Evolutionary conservation across 2,329 filamentous ascomycete species (phyloP).

Genomic region (Chaetothyriales sp.): DNA sequence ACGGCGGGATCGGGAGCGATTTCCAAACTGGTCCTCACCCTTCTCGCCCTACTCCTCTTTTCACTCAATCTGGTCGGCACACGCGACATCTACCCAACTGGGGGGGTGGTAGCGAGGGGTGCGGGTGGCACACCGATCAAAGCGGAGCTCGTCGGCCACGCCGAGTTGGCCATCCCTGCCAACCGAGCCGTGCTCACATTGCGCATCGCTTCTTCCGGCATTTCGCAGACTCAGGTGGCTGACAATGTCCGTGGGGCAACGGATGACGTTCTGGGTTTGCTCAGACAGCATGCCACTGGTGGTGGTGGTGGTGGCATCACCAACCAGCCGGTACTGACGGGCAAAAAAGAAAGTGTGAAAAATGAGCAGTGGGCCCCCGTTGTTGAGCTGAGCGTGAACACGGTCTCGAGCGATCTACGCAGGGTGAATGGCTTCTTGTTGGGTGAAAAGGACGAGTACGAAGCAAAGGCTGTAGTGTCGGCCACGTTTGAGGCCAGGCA

Average conservation of each 20-base stretch:
- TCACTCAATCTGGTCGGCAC: not conserved
- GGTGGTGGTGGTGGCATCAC: too few relatives aligned
- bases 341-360: not conserved
- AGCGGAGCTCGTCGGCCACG: too few relatives aligned
- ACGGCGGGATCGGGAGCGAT: too few relatives aligned
- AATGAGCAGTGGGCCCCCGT: not conserved
- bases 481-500: slow-evolving; percentile 2
- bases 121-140: too few relatives aligned
- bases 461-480: slow-evolving; percentile 3
- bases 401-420: slow-evolving; percentile 5
- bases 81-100: not conserved
- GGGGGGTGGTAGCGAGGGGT: too few relatives aligned
- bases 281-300: too few relatives aligned
- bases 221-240: slow-evolving; percentile 5
- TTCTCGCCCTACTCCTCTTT: not conserved
- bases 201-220: slow-evolving; percentile 3
- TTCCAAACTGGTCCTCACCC: too few relatives aligned
- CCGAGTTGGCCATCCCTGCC: not conserved
- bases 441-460: slow-evolving; percentile 1
- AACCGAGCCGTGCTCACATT: slow-evolving; percentile 4
- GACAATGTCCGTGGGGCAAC: slow-evolving; percentile 3
- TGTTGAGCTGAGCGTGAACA: slow-evolving; percentile 4
- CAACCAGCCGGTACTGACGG: too few relatives aligned
- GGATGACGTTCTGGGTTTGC: too few relatives aligned
- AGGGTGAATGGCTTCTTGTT: slow-evolving; percentile 2